Conservation (phyloP, 768 basidiomycete genomes). For the Lactifluus subvellereus region DNA sequence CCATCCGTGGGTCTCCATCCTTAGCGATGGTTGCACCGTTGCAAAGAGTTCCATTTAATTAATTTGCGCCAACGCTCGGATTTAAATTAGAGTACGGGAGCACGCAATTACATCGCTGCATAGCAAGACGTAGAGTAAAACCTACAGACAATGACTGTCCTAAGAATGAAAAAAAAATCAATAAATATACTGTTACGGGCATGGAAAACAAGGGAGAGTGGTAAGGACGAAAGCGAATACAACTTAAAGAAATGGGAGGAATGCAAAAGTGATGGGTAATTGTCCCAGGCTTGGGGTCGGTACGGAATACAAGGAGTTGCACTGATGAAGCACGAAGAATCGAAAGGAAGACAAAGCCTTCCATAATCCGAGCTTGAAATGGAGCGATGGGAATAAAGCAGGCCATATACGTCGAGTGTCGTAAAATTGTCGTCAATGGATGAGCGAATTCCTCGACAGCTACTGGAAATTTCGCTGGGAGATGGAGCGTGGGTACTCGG, state of each 20-base stretch:
- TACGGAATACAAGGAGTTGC: slow-evolving; percentile 14
- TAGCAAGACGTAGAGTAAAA: slow-evolving; percentile 7
- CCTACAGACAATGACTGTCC: not conserved
- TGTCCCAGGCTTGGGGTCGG: slow-evolving; percentile 1
- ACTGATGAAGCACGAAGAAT: not conserved
- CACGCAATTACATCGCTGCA: slow-evolving; percentile 5
- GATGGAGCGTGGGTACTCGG: not conserved
- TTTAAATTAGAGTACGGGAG: not conserved
- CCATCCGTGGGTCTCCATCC: no score
- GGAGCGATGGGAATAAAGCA: not conserved
- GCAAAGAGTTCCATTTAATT: not conserved
- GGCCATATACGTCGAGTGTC: slow-evolving; percentile 3
- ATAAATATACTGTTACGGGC: not conserved
- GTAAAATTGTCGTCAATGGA: slow-evolving; percentile 7
- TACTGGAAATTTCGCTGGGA: slow-evolving; percentile 8
- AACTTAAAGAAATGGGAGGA: slow-evolving; percentile 2
- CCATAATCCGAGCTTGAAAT: slow-evolving; percentile 1
- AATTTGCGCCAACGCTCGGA: not conserved
- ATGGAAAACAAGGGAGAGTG: not conserved
- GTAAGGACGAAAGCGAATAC: slow-evolving; percentile 8
- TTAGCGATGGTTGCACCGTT: not conserved
- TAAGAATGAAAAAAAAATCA: not conserved
- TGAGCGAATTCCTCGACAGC: not conserved
- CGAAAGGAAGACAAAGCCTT: slow-evolving; percentile 4
- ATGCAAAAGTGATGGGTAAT: slow-evolving; percentile 6